Base-by-base conservation (phyloP, 2,329 filamentous ascomycete genomes). In the Ceratocystis variospora region DNA sequence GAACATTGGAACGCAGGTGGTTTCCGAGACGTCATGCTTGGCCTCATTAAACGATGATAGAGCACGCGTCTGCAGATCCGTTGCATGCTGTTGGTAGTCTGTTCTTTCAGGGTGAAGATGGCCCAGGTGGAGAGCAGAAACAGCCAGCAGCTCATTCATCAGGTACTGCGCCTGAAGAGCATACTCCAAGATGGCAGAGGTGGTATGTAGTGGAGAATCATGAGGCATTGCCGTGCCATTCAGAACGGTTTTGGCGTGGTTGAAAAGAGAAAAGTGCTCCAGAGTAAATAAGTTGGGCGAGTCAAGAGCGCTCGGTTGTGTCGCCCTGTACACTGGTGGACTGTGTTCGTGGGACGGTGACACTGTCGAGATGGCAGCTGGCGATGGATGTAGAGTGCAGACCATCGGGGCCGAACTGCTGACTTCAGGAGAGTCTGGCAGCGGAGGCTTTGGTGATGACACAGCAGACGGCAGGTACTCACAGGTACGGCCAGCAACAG, bases 91-190 rank as follows among this genome's bases (percentile, higher is more conserved):
- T 17, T 73, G 73, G 57, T 76, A 76, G 7, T 71, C 69, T 17
- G 70, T 70, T 0, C 68, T 69, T 22, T 70, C 50, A 15, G 70
- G 63, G 4, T 71, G 71, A 1, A 74, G 69, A 1, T 71, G 73
- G 66, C 74, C 75, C 61, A 73, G 69, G 66, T 81, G 78, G 2
- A 78, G 72, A 3, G 79, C 78, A 12, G 78, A 74, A 61, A 79
- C 69, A 48, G 78, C 79, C 10, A 81, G 74, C 4, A 80, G 61
- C 69, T 79, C 74, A 66, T 81, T 78, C 68, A 81, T 76, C 2
- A 80, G 74, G 65, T 78, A 81, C 0, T 77, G 79, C 2, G 73
- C 72, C 37, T 72, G 70, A 5, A 74, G 68, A 7, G 74, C 74
- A 62, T 74, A 6, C 1, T 55, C 19, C 8, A 55, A 12, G 8